Base-by-base conservation (phyloP, 1,284 basidiomycete species). In the Salmacisia buchloeana region DNA sequence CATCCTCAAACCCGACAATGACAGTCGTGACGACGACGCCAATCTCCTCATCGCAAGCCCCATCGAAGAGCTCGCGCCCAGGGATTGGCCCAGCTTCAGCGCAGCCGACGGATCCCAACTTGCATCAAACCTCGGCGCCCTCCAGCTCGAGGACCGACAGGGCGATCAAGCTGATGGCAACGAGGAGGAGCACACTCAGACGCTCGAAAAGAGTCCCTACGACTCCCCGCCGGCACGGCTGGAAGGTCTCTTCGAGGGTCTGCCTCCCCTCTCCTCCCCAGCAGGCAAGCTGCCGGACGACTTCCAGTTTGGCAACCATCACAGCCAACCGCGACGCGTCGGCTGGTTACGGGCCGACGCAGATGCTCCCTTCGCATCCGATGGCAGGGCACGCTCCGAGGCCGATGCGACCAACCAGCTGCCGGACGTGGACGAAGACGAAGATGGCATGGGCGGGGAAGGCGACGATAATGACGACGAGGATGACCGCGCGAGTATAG, bases 181-280 rank as follows among this genome's bases (percentile, higher is more conserved):
- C 10, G 41, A 18, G 23, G 41, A 18, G 12, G 15, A 43, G 7
- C 41, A 18, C n/a, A n/a, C n/a, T n/a, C n/a, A n/a, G n/a, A n/a
- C n/a, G 15, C 41, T 43, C 29, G 9, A 54, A 12, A 54, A 33
- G 21, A 33, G 29, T 18, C 49, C 49, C 3, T 54, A 54, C 29
- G 29, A 54, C 49, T 54, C 49, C 1, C 49, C 49, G 1, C 49
- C 49, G 6, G 18, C 49, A 12, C 49, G 49, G 18, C 49, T 54
- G 9, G 49, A 29, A 29, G 49, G 49, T 33, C 49, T 54, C 27
- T 54, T 54, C 21, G 49, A 54, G 13, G 49, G 49, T 33, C 49
- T 54, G 18, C 49, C 49, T 31, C 13, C 49, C 49, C 49, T 31
- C 27, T 54, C 49, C 27, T 29, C 27, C 27, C 34, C 49, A 3